Evolutionary conservation across 306 rosid genomes (phyloP).

Genomic region (Rosa multiflora): DNA sequence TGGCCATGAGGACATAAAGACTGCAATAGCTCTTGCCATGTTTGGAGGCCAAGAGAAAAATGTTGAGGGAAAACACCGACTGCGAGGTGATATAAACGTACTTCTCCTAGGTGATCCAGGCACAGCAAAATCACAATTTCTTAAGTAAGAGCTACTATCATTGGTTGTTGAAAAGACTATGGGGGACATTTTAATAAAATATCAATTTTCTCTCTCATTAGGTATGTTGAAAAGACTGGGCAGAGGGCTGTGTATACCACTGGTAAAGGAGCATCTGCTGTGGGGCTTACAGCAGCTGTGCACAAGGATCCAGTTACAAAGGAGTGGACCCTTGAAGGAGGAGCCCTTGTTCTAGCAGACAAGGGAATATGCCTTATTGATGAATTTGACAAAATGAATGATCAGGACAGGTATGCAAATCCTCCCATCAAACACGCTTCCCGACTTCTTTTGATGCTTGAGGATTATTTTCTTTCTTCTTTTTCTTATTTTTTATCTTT

Average conservation of each 20-base stretch:
- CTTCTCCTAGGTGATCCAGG: constrained; percentile 99
- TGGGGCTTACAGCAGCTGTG: constrained; percentile 99
- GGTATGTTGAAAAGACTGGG: constrained; percentile 97
- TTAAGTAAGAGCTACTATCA: constrained; percentile 60
- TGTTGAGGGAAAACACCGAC: constrained; percentile 83
- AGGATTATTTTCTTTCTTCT: background rate
- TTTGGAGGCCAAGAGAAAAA: constrained; percentile 98
- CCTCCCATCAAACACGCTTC: background rate
- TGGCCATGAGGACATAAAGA: constrained; percentile 94
- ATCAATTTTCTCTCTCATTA: constrained; percentile 17
- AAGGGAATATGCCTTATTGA: constrained; percentile 97
- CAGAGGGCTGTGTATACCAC: constrained; percentile 98
- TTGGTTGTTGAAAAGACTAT: background rate
- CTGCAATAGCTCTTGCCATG: constrained; percentile 96
- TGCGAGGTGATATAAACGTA: constrained; percentile 92
- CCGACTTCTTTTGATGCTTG: constrained; percentile 1
- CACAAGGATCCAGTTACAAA: constrained; percentile 98
- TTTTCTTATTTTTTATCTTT: background rate
- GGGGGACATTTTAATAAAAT: constrained; percentile 9
- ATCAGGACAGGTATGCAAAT: constrained; percentile 79
- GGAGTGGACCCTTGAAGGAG: constrained; percentile 99
- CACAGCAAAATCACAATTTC: constrained; percentile 99
- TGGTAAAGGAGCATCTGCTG: constrained; percentile 99
- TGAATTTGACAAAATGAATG: constrained; percentile 99
- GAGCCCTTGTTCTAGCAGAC: constrained; percentile 98